Base-by-base conservation (phyloP, 768 basidiomycete species). In the Psilocybe cyanescens region DNA sequence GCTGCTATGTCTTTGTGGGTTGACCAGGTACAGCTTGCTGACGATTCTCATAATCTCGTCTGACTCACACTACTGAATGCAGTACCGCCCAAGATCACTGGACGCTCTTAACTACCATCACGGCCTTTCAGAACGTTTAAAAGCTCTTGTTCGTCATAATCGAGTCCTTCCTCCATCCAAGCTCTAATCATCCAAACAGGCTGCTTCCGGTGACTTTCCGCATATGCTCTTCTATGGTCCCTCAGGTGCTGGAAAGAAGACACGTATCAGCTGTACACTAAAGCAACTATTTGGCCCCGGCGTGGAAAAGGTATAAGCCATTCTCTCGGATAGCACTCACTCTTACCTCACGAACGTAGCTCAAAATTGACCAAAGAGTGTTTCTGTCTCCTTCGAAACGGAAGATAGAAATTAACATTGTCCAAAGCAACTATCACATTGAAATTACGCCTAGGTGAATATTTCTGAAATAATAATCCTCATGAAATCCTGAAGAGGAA, bases 181-280 rank as follows among this genome's bases (percentile, higher is more conserved):
- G n/a, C 17, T 24, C 24, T 58, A 35, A 53, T 47, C 37, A 64
- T 47, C 39, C 57, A 16, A 48, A 17, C 5, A 95, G 93, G 90
- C 96, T 0, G 84, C 87, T 1, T 90, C 93, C 1, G 93, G 94
- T 0, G 96, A 99, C 79, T 98, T 99, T 72, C 97, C 97, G 7
- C 97, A 99, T 72, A 89, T 97, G 79, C 85, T 99, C 1, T 97
- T 99, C 79, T 99, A 98, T 70, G 97, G 97, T 0, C 97, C 97
- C 8, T 93, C 93, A 3, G 97, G 97, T 19, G 95, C 97, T 12
- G 97, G 97, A 14, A 99, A 99, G 81, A 99, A 99, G 84, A 99
- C 97, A 47, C 83, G 97, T 39, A 95, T 99, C 67, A 89, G 90
- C 67, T 93, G 92, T 63, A 96, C 94, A 5, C 73, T 99, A 60